Percentiles rank a stretch among this genome's conserved stretches.
Evolutionary conservation across 257 asterid species (phyloP).

Genomic region (Solanum gandarillasii): DNA sequence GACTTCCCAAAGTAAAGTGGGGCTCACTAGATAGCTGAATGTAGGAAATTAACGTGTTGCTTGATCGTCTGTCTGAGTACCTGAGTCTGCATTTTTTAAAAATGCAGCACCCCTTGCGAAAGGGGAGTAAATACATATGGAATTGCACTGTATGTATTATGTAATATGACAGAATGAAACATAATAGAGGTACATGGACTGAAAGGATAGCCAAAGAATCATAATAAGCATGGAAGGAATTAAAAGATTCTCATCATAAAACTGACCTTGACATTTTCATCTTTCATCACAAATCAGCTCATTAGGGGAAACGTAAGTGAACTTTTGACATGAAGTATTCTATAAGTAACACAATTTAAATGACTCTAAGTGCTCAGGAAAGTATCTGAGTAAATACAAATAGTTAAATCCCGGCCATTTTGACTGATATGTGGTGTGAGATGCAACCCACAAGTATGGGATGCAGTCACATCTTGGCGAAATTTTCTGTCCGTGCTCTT

Average conservation of each 20-base stretch:
- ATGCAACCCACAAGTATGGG: neutral
- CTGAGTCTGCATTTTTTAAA: neutral
- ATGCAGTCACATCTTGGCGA: neutral
- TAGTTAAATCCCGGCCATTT: neutral
- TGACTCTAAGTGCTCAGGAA: neutral
- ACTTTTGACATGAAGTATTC: neutral
- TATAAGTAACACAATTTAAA: neutral
- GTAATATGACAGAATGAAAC: neutral
- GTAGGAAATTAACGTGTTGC: neutral
- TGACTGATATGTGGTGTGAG: neutral
- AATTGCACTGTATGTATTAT: neutral
- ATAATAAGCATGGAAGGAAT: neutral
- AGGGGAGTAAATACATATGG: neutral
- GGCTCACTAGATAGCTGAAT: neutral
- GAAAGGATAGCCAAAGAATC: neutral
- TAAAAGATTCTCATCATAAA: neutral
- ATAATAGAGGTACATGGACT: neutral
- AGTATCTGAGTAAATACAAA: neutral
- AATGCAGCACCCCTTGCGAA: neutral
- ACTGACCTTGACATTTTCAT: neutral
- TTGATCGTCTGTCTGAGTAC: neutral
- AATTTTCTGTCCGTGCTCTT: neutral
- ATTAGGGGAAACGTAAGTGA: neutral
- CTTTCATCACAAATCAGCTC: neutral
- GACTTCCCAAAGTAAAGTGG: neutral